A percentile compares a stretch with the other conserved stretches of the same genome.
Evolutionary conservation across 306 rosid genomes (phyloP).

Genomic region (Dryas octopetala): DNA sequence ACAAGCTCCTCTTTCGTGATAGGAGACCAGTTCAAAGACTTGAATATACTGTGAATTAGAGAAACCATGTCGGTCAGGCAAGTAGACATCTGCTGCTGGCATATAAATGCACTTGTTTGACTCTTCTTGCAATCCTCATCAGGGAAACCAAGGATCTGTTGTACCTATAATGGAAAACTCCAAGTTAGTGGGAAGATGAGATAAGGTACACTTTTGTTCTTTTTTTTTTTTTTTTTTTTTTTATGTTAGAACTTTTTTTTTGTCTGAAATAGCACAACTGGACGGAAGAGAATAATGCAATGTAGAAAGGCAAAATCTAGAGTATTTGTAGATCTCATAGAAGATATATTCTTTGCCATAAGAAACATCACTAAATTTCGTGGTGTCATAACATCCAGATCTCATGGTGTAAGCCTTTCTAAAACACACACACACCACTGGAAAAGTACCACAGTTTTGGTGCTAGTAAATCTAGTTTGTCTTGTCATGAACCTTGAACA

Average conservation of each 20-base stretch:
- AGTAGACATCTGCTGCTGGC: slow-evolving; percentile 16
- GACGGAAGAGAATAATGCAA: no score
- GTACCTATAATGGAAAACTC: slow-evolving; percentile 30
- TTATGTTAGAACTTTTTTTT: no score
- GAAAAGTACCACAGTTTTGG: no score
- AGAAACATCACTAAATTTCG: background rate
- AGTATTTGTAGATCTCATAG: no score
- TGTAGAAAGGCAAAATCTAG: no score
- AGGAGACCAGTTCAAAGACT: slow-evolving; percentile 44
- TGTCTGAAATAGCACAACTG: no score
- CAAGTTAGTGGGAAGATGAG: background rate
- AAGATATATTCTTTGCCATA: background rate
- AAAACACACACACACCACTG: no score
- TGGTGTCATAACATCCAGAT: background rate
- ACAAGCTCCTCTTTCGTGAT: slow-evolving; percentile 76
- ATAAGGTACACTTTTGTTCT: no score
- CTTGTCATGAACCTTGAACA: background rate
- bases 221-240: no score
- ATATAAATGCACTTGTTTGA: slow-evolving; percentile 20
- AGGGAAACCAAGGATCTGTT: slow-evolving; percentile 24
- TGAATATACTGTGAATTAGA: slow-evolving; percentile 50
- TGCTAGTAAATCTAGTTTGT: background rate
- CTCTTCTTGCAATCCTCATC: slow-evolving; percentile 28
- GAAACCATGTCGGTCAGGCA: slow-evolving; percentile 50
- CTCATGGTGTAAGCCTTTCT: no score